phyloP scores from a whole-genome alignment of 2,329 filamentous ascomycete genomes.

The Xylariaceae sp. region DNA sequence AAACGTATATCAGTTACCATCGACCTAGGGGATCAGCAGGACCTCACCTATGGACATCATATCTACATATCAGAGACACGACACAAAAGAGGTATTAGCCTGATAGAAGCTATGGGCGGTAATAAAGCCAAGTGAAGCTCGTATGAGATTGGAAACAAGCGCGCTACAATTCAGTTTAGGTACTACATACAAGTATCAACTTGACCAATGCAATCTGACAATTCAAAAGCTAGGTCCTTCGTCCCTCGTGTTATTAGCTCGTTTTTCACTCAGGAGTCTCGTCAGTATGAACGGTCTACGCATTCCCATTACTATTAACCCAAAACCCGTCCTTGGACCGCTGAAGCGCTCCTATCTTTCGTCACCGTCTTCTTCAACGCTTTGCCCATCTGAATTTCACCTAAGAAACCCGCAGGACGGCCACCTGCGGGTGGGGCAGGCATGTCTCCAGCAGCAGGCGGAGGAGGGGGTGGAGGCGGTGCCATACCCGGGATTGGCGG shows the following conservation, averaged over 20 bases:
- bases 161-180: not conserved
- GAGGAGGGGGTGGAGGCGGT: constrained; percentile 41
- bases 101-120: not conserved
- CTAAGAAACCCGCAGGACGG: constrained; percentile 61
- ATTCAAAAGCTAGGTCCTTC: constrained; percentile 2
- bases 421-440: constrained; percentile 45
- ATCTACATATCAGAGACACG: not conserved
- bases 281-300: not conserved
- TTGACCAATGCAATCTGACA: constrained; percentile 7
- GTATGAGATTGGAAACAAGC: not conserved
- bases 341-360: constrained; percentile 72
- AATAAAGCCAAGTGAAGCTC: not conserved
- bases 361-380: constrained; percentile 82
- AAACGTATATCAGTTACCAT: too few species aligned
- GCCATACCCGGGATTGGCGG: constrained; percentile 39
- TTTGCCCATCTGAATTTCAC: constrained; percentile 76
- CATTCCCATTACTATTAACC: constrained; percentile 34
- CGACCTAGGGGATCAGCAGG: too few species aligned
- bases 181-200: constrained; percentile 6
- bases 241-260: not conserved
- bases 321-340: constrained; percentile 71
- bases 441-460: constrained; percentile 38
- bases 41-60: too few species aligned
- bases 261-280: not conserved
- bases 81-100: not conserved